These are phyloP conservation scores for Penicillium freii DNA, from an alignment of 2,329 filamentous ascomycete species.

Conservation along the genomic window DNA sequence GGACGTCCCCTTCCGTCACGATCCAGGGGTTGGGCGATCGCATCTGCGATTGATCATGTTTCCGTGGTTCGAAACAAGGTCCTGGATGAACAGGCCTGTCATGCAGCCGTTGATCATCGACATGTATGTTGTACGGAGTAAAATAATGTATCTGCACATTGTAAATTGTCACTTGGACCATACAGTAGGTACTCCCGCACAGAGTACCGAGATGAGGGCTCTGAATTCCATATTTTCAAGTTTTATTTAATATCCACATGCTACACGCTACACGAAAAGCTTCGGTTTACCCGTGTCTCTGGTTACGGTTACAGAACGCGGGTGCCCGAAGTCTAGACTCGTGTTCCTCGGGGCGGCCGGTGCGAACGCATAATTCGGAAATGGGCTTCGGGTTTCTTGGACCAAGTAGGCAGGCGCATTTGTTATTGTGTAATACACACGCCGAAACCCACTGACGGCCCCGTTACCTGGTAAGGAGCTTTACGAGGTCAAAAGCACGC, in stretches of 20 bases:
- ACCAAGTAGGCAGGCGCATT: slow-evolving; percentile 7
- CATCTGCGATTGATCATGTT: slow-evolving; percentile 6
- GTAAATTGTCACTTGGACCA: not conserved
- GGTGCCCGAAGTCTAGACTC: slow-evolving; percentile 8
- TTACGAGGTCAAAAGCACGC: slow-evolving; percentile 7
- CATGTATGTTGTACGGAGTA: not conserved
- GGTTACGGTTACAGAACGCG: slow-evolving; percentile 1
- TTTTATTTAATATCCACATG: slow-evolving; percentile 1
- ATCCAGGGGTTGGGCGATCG: slow-evolving; percentile 14
- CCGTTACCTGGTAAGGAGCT: slow-evolving; percentile 1
- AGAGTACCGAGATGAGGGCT: not conserved
- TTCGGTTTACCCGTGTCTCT: slow-evolving; percentile 4
- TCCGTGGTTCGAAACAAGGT: not conserved
- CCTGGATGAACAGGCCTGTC: not conserved
- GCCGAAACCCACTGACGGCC: slow-evolving; percentile 2
- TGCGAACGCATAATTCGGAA: slow-evolving; percentile 2
- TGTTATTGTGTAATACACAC: slow-evolving; percentile 4
- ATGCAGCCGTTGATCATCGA: not conserved
- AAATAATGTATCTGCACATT: not conserved
- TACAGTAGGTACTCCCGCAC: not conserved
- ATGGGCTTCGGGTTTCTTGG: slow-evolving; percentile 1
- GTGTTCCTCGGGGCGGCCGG: slow-evolving; percentile 8
- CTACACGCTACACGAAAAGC: slow-evolving; percentile 3
- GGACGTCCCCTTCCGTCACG: slow-evolving; percentile 14
- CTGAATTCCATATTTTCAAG: not conserved